These are phyloP conservation scores for Botrytis pseudocinerea DNA, from an alignment of 2,329 filamentous ascomycete genomes.

Conservation along the genomic window DNA sequence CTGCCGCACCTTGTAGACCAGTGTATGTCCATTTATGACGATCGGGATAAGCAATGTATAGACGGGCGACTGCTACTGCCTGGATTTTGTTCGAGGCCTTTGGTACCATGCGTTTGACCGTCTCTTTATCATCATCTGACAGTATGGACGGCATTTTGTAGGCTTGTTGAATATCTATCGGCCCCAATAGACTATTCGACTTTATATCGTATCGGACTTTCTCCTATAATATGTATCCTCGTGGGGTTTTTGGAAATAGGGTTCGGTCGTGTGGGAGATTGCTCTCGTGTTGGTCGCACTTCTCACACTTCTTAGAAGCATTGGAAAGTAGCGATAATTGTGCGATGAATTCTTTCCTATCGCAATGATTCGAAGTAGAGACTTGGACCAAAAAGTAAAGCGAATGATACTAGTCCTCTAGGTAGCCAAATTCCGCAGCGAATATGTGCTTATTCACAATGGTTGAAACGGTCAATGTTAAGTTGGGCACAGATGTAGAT, in stretches of 20 bases:
- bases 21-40: conserved; percentile 88
- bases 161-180: conserved; percentile 13
- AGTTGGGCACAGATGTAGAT: conserved; percentile 15
- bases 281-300: conserved; percentile 33
- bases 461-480: conserved; percentile 1
- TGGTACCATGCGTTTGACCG: conserved; percentile 89
- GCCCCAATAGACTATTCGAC: background rate
- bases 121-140: conserved; percentile 92
- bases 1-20: conserved; percentile 85
- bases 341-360: conserved; percentile 11
- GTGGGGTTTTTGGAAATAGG: conserved; percentile 29
- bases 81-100: conserved; percentile 97
- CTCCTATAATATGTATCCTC: background rate
- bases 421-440: conserved; percentile 3
- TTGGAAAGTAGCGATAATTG: conserved; percentile 17
- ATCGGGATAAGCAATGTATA: conserved; percentile 91
- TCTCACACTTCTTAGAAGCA: conserved; percentile 27
- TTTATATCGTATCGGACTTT: background rate
- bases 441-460: conserved; percentile 16
- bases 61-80: conserved; percentile 86
- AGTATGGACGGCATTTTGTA: conserved; percentile 54
- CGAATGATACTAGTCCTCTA: conserved; percentile 9
- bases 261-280: conserved; percentile 36
- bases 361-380: background rate
- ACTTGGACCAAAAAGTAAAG: conserved; percentile 4